These are phyloP conservation scores for Dictyostelium citrinum DNA, from an alignment of 78 protist genomes.

Conservation along the genomic window DNA sequence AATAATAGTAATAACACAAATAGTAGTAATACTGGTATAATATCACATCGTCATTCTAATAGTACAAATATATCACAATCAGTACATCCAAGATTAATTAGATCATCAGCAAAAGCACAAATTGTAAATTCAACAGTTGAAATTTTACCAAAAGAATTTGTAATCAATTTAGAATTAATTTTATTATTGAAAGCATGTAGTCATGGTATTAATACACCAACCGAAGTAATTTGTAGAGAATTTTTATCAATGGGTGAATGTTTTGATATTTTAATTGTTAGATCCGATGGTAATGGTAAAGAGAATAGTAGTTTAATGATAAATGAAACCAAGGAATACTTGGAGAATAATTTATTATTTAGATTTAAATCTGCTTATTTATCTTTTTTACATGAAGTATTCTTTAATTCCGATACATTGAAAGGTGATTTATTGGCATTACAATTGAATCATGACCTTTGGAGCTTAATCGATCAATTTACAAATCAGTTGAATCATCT, in stretches of 20 bases:
- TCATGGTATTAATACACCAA: conserved; percentile 52
- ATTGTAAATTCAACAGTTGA: conserved; percentile 29
- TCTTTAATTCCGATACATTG: conserved; percentile 53
- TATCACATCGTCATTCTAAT: neutral
- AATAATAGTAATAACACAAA: neutral
- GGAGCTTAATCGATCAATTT: conserved; percentile 61
- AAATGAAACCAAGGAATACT: conserved; percentile 45
- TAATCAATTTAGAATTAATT: conserved; percentile 40
- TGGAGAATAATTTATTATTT: conserved; percentile 42
- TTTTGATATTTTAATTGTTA: conserved; percentile 13
- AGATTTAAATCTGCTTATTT: conserved; percentile 56
- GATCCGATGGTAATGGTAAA: conserved; percentile 15
- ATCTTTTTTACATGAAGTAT: conserved; percentile 57
- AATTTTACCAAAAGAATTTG: conserved; percentile 51
- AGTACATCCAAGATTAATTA: conserved; percentile 23
- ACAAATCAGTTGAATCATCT: conserved; percentile 37
- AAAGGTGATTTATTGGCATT: conserved; percentile 67
- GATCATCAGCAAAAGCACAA: conserved; percentile 54
- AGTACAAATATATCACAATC: neutral
- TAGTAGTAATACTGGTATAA: neutral
- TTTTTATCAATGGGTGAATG: conserved; percentile 61
- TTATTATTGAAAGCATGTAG: conserved; percentile 31
- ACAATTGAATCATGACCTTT: conserved; percentile 39
- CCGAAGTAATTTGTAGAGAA: conserved; percentile 63
- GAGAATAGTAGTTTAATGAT: conserved; percentile 20